Evolutionary conservation across 345 rosid genomes (phyloP).

Genomic region (Ceriops tagal): DNA sequence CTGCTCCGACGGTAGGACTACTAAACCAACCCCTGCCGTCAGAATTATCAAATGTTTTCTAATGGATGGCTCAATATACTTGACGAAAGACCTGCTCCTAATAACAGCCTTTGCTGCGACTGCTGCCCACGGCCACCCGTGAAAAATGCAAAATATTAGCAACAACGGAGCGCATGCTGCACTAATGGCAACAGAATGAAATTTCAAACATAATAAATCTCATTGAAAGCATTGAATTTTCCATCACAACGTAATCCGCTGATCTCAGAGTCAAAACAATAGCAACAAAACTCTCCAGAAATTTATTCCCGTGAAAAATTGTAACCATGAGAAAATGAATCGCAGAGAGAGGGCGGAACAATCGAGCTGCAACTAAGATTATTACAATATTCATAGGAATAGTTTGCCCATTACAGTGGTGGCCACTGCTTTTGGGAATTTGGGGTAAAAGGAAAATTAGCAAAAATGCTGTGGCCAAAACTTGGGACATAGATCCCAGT

Average conservation of each 20-base stretch:
- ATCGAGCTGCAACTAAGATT: not conserved
- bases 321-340: not conserved
- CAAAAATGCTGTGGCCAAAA: constrained; percentile 7
- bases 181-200: not conserved
- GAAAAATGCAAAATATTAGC: too few species aligned
- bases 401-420: not conserved
- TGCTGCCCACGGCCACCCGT: too few species aligned
- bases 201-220: not conserved
- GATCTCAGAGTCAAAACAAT: not conserved
- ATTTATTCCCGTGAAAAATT: not conserved
- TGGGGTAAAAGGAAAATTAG: not conserved
- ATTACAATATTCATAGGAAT: not conserved
- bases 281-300: not conserved
- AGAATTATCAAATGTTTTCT: too few species aligned
- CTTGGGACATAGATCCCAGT: not conserved
- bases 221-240: not conserved
- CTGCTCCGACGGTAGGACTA: too few species aligned
- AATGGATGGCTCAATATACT: too few species aligned
- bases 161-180: too few species aligned
- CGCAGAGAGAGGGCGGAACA: not conserved
- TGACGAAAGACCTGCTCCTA: too few species aligned
- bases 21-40: too few species aligned
- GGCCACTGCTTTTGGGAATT: too few species aligned
- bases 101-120: too few species aligned
- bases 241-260: not conserved